Evolutionary conservation across 2,329 filamentous ascomycete species (phyloP).

Genomic region (Clonostachys byssicola): DNA sequence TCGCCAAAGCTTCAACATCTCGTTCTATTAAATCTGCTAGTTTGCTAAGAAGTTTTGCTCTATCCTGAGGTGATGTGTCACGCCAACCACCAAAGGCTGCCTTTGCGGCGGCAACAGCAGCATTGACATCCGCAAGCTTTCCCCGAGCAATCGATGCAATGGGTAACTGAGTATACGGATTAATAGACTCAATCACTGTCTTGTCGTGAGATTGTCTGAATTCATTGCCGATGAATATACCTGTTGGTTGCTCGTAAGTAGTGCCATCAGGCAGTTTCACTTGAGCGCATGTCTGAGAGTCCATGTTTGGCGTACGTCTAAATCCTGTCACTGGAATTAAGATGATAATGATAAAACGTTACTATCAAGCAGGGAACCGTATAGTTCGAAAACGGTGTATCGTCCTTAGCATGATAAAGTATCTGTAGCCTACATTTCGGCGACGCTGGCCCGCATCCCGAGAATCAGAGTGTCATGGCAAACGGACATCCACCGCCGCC

Average conservation of each 20-base stretch:
- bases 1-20: slow-evolving; percentile 44
- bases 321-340: not conserved
- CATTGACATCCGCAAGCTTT: slow-evolving; percentile 17
- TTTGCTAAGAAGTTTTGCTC: slow-evolving; percentile 66
- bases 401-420: too few species aligned
- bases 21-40: slow-evolving; percentile 67
- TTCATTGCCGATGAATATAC: slow-evolving; percentile 4
- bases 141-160: slow-evolving; percentile 11
- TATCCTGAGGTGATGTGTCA: slow-evolving; percentile 52
- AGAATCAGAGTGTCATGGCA: too few species aligned
- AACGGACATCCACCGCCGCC: too few species aligned
- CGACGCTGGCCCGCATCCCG: too few species aligned
- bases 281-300: too few species aligned
- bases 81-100: slow-evolving; percentile 43
- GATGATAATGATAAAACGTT: not conserved
- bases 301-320: not conserved
- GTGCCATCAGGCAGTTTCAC: not conserved
- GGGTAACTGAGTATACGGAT: slow-evolving; percentile 5
- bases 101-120: slow-evolving; percentile 40
- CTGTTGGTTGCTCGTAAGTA: not conserved
- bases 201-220: not conserved
- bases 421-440: too few species aligned
- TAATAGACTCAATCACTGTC: not conserved
- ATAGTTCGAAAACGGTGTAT: too few species aligned
- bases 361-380: not conserved